Percentiles rank a stretch among this genome's conserved stretches.
Evolutionary conservation across 2,329 filamentous ascomycete genomes (phyloP).

Genomic region (Fusarium secorum): DNA sequence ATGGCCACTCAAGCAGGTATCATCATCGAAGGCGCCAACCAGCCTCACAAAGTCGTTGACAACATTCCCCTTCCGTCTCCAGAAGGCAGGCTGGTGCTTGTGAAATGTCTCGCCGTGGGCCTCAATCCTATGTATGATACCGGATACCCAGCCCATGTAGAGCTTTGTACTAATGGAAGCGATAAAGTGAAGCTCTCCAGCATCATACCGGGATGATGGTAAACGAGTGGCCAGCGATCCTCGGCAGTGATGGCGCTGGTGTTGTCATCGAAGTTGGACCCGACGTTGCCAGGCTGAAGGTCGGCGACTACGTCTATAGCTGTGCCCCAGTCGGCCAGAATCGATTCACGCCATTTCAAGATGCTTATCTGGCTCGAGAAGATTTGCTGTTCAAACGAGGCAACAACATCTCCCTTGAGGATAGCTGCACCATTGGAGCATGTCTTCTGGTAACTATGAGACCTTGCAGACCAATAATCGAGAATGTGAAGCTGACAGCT

Average conservation of each 20-base stretch:
- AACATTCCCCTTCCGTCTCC: conserved; percentile 40
- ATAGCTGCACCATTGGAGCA: conserved; percentile 48
- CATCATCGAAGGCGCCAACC: conserved; percentile 21
- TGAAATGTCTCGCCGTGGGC: conserved; percentile 47
- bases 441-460: conserved; percentile 43
- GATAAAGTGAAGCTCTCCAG: conserved; percentile 46
- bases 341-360: conserved; percentile 49
- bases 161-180: background rate
- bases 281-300: conserved; percentile 43
- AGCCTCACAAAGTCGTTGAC: conserved; percentile 35
- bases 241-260: conserved; percentile 50
- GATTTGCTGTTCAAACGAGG: conserved; percentile 45
- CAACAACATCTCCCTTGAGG: conserved; percentile 39
- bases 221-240: conserved; percentile 46
- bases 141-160: rapidly evolving
- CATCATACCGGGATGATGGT: conserved; percentile 46
- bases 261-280: conserved; percentile 44
- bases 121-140: conserved; percentile 49
- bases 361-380: conserved; percentile 50
- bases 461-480: background rate
- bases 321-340: conserved; percentile 47
- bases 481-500: background rate
- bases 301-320: conserved; percentile 48
- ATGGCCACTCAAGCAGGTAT: conserved; percentile 36
- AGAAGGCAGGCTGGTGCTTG: conserved; percentile 46